Evolutionary conservation across 1,139 yeast genomes (phyloP).

Genomic region (Kodamaea plutei): DNA sequence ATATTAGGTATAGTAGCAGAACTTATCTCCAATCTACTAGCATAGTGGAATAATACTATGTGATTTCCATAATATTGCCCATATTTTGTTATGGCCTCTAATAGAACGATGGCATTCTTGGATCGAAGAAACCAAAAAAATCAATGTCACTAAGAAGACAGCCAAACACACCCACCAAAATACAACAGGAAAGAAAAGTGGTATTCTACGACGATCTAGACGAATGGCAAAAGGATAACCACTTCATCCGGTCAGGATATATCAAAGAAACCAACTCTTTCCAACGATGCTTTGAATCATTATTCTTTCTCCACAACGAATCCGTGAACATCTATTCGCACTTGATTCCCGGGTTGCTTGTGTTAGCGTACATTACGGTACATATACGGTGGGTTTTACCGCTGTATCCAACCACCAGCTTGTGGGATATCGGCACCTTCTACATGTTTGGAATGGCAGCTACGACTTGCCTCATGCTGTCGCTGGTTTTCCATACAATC

Average conservation of each 20-base stretch:
- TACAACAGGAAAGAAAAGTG: constrained; percentile 1
- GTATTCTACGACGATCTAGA: constrained; percentile 46
- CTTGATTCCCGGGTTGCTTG: constrained; percentile 57
- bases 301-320: constrained; percentile 77
- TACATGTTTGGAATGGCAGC: constrained; percentile 39
- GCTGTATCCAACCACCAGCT: constrained; percentile 19
- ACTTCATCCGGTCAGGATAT: constrained; percentile 69
- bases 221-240: constrained; percentile 86
- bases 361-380: constrained; percentile 24
- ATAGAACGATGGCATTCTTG: no score
- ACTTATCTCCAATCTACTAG: no score
- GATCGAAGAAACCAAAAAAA: not conserved
- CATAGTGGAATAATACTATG: no score
- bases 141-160: not conserved
- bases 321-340: constrained; percentile 81
- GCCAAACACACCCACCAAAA: not conserved
- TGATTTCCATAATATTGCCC: no score
- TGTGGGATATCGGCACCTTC: constrained; percentile 38
- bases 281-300: constrained; percentile 47
- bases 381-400: constrained; percentile 30
- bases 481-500: constrained; percentile 73
- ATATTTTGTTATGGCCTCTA: no score
- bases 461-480: constrained; percentile 61
- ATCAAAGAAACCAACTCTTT: constrained; percentile 65
- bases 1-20: no score